A percentile compares a stretch with the other conserved stretches of the same genome.
These are phyloP conservation scores for Hortiboletus flavorubellus DNA, from an alignment of 768 basidiomycete species.

Conservation along the genomic window DNA sequence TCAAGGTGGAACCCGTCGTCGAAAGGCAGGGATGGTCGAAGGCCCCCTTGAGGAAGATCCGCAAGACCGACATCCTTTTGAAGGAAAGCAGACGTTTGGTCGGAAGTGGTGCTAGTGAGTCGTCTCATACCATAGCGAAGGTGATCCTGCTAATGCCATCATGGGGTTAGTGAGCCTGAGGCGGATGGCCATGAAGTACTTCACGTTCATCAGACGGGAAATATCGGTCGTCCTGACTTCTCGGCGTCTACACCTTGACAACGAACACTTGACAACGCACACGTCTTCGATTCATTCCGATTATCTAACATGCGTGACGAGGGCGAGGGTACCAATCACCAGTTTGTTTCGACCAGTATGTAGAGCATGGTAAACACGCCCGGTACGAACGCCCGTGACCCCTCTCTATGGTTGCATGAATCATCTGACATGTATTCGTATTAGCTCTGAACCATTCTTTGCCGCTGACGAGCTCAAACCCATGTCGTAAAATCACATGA, in stretches of 20 bases:
- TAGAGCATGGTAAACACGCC: constrained; percentile 26
- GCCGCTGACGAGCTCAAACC: constrained; percentile 3
- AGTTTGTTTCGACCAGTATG: constrained; percentile 34
- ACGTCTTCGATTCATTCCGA: constrained; percentile 2
- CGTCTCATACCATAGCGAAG: too few relatives aligned
- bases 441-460: constrained; percentile 8
- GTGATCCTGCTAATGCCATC: background rate
- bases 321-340: constrained; percentile 33
- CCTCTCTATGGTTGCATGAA: too few relatives aligned
- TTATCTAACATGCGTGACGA: constrained; percentile 30
- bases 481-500: too few relatives aligned
- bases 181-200: constrained; percentile 2
- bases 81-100: background rate
- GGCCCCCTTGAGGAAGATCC: background rate
- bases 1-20: background rate
- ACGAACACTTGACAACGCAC: too few relatives aligned
- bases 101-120: background rate
- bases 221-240: too few relatives aligned
- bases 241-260: too few relatives aligned
- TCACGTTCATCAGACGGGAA: background rate
- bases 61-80: background rate
- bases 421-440: background rate
- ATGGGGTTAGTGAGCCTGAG: background rate
- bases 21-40: constrained; percentile 19
- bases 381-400: background rate